phyloP scores from a whole-genome alignment of 2,329 filamentous ascomycete genomes.

The Beauveria sp. region DNA sequence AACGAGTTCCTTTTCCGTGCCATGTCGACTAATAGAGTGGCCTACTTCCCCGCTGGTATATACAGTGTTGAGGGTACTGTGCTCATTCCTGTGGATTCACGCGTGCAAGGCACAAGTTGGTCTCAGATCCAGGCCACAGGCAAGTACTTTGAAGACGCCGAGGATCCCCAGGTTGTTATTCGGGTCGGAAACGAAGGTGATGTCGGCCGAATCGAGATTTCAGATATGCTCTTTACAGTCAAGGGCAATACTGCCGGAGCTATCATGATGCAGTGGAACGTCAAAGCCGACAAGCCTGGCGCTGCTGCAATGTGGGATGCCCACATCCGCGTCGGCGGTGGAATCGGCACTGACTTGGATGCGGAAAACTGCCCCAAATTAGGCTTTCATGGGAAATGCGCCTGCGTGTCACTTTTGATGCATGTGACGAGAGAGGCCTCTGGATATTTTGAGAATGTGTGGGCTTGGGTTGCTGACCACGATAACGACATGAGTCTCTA shows the following conservation, averaged over 20 bases:
- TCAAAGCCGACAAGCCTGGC: conserved; percentile 45
- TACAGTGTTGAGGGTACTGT: conserved; percentile 24
- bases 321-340: conserved; percentile 38
- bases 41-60: conserved; percentile 21
- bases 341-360: conserved; percentile 15
- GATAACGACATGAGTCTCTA: conserved; percentile 29
- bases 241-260: conserved; percentile 60
- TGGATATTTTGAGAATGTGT: conserved; percentile 44
- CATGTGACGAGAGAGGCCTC: conserved; percentile 38
- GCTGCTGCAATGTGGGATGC: conserved; percentile 22
- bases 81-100: conserved; percentile 50
- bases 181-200: conserved; percentile 57
- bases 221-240: conserved; percentile 60
- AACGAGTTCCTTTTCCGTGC: conserved; percentile 16
- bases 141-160: conserved; percentile 52
- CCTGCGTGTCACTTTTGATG: conserved; percentile 48
- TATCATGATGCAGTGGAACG: conserved; percentile 67
- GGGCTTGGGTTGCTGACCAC: conserved; percentile 64
- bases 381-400: conserved; percentile 39
- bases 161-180: conserved; percentile 57
- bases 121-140: conserved; percentile 62
- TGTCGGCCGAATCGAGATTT: conserved; percentile 58
- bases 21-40: neutral
- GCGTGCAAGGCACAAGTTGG: conserved; percentile 33
- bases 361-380: conserved; percentile 17